Base-by-base conservation (phyloP, 169 alveolate species). In the Cryptosporidium parvum region DNA sequence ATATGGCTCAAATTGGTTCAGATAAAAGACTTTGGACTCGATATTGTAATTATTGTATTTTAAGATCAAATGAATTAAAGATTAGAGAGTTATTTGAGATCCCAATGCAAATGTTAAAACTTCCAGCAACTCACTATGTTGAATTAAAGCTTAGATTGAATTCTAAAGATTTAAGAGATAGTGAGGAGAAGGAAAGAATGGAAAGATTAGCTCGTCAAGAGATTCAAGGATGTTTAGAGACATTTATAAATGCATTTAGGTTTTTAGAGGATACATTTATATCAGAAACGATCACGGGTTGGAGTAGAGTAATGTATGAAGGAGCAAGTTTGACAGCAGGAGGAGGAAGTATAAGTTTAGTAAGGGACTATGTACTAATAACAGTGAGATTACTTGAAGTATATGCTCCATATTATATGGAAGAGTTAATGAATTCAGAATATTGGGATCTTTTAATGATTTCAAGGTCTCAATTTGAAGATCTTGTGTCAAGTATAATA, bases 371-470 rank as follows among this genome's bases (percentile, higher is more conserved):
- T 62, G 72, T 58, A 6, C 18, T 62, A 44, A 59, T 80, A n/a
- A 80, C 59, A 14, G 62, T 80, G 35, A 65, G 75, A 65, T 33
- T 62, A 8, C 52, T 80, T 21, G 73, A 62, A 18, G 65, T 80
- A 3, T 80, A 80, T 59, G 70, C 65, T 6, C 89, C 89, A 21
- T 62, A 80, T 45, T 80, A 45, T 62, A 18, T 80, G 48, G 52
- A 80, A 37, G 69, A 65, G n/a, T 39, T 80, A 16, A 62, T 80
- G 59, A 33, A 42, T 21, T 62, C 89, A 3, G 89, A 80, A 23
- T 80, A 80, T 48, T 80, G 89, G 89, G 89, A 80, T 65, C 70
- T 80, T 33, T n/a, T 44, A n/a, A 80, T 80, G 68, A 80, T 80
- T 16, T 73, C 72, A 44, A 62, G 42, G 39, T 33, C 35, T 3